Evolutionary conservation across 192 early-diverging fungal species (phyloP), one percentile per base, ranked within the genome.

Genomic region (Umbelopsis sp.): DNA sequence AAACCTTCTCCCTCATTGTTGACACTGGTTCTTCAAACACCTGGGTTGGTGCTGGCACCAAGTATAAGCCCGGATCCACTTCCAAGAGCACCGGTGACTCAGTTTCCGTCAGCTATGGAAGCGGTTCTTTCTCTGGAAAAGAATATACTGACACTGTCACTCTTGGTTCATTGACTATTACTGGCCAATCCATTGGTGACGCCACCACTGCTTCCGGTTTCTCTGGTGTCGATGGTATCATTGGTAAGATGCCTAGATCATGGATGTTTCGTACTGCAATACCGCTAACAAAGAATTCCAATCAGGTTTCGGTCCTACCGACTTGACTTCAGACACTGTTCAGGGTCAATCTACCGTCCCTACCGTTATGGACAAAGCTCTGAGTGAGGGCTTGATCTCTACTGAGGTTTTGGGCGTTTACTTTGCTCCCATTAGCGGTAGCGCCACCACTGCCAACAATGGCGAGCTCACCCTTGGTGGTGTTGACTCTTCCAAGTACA

Each of bases 391-490:
- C 53, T 45, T 69, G 58, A 77, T 77, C 66, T 20, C 46, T 16
- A 47, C 71, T 18, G 68, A 80, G 33, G 74, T 79, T 49, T 78
- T 87, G 58, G 80, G 74, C 30, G 84, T 87, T 67, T 86, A 84
- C 66, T 79, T 87, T 33, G 64, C 45, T 22, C 75, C 75, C 22
- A 66, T 71, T 69, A 69, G 37, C 47, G 68, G 69, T 65, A 74
- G 83, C 69, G 55, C 48, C 49, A 35, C 22, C 16, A 75, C 79
- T 64, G 71, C 66, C 30, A 70, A 82, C 46, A 66, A 72, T 35
- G 86, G 84, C 12, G 76, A 81, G 61, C 66, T 87, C 23, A 79
- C 71, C 25, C 70, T 87, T 64, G 82, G 81, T 66, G 84, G 84
- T 48, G 69, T 76, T 66, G 84, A 85, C 68, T 25, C 65, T 0